Evolutionary conservation across 441 rosid genomes (phyloP).

Genomic region (Gossypium aridum): DNA sequence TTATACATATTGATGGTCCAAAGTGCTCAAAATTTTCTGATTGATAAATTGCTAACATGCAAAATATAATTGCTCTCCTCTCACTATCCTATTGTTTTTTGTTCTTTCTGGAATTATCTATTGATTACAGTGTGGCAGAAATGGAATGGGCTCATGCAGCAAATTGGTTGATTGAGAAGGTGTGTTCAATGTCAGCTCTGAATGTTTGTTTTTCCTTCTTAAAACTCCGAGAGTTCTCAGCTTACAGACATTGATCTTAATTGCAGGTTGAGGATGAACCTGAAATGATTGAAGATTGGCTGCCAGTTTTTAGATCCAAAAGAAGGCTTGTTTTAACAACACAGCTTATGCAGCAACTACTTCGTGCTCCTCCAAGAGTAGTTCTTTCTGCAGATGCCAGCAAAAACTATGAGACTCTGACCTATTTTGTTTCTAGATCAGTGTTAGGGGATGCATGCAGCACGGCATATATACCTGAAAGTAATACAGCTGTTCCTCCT

Average conservation of each 20-base stretch:
- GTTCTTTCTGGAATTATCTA: not conserved
- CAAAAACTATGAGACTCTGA: constrained; percentile 45
- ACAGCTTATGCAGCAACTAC: constrained; percentile 74
- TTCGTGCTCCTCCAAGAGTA: constrained; percentile 40
- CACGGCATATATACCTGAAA: constrained; percentile 25
- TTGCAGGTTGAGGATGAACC: constrained; percentile 59
- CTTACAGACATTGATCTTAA: constrained; percentile 15
- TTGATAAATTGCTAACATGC: not conserved
- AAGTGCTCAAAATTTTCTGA: not conserved
- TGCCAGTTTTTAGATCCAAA: constrained; percentile 40
- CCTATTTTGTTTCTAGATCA: constrained; percentile 45
- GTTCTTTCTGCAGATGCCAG: constrained; percentile 42
- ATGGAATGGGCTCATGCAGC: constrained; percentile 61
- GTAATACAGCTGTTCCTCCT: constrained; percentile 22
- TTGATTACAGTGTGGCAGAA: constrained; percentile 71
- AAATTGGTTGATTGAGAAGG: constrained; percentile 73
- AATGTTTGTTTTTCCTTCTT: not conserved
- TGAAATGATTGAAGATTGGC: constrained; percentile 39
- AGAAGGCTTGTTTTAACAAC: constrained; percentile 68
- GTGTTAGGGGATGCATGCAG: constrained; percentile 71
- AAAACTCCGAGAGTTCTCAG: constrained; percentile 6
- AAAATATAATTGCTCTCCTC: not conserved
- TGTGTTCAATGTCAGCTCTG: constrained; percentile 21
- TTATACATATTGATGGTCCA: not conserved
- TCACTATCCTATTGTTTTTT: not conserved